Evolutionary conservation across 257 asterid species (phyloP), one percentile per base, ranked within the genome.

Genomic region (Lavandula angustifolia): DNA sequence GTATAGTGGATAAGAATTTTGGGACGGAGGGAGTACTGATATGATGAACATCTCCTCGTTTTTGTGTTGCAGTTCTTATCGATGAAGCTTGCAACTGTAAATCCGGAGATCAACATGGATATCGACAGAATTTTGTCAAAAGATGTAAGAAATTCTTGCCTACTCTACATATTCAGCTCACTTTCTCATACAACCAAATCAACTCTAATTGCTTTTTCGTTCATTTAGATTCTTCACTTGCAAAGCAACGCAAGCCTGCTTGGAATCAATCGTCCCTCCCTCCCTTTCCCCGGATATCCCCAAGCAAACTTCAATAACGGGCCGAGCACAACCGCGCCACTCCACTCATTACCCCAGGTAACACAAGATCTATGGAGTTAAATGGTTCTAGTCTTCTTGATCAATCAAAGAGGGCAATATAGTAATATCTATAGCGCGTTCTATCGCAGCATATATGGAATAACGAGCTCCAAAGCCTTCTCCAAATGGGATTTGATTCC

Each of bases 71-170:
- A 91, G 96, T 91, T 91, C 58, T 74, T 91, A 73, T 91, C 96
- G 6, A 88, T 91, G 98, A 91, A 91, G 81, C 89, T 91, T 4
- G 91, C 96, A 16, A 84, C 94, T 3, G 95, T 88, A 54, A 88
- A 91, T 75, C 95, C 98, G 9, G 95, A 82, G 72, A 70, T 82
- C 68, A 88, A 82, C 49, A 48, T 84, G 7, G 94, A 88, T 59
- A 70, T 88, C 13, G 95, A 88, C 57, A 80, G 82, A 63, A 71
- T 91, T 31, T 74, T 86, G 54, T 76, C 96, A 8, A 84, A 88
- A 81, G 95, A 82, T 40, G 99, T 92, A 74, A 80, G 94, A 68
- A 59, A 44, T 3, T 14, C 41, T 14, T 62, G 10, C 42, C 67
- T 59, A 5, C 27, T 38, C 5, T 55, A 4, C 29, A 9, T 40